Conservation (phyloP, 306 rosid genomes). For the Citrullus colocynthis region DNA sequence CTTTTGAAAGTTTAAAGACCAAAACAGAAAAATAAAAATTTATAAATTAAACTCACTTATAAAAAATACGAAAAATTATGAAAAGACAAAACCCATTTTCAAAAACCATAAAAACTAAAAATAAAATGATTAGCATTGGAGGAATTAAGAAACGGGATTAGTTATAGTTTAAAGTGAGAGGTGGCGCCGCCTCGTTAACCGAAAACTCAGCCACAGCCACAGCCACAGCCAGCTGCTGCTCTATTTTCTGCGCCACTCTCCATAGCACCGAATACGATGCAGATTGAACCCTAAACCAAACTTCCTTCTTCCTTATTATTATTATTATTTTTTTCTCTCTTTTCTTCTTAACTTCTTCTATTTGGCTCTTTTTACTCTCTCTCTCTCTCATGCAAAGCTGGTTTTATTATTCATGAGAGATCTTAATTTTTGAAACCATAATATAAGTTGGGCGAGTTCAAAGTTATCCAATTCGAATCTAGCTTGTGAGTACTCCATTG, state of each 20-base stretch:
- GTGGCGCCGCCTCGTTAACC: conserved; percentile 2
- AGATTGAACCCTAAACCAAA: neutral
- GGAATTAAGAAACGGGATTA: neutral
- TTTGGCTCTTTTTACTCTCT: neutral
- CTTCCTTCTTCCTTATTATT: too few species aligned
- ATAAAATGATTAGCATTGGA: neutral
- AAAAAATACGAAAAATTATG: too few species aligned
- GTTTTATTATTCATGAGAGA: neutral
- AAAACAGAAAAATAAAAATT: too few species aligned
- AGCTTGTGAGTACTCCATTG: too few species aligned
- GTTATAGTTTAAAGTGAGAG: neutral
- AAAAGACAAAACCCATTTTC: too few species aligned
- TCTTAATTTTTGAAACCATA: too few species aligned
- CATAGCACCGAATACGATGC: neutral
- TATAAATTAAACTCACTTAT: too few species aligned
- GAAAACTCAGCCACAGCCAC: neutral
- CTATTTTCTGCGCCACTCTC: conserved; percentile 1
- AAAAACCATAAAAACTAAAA: too few species aligned
- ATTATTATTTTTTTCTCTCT: neutral
- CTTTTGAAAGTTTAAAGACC: too few species aligned
- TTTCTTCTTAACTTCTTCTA: neutral
- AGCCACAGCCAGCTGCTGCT: neutral
- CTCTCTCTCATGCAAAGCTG: neutral
- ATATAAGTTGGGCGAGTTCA: too few species aligned
- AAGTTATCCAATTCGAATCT: too few species aligned